phyloP scores from a whole-genome alignment of 2,329 filamentous ascomycete genomes.

The Alternaria ventricosa region DNA sequence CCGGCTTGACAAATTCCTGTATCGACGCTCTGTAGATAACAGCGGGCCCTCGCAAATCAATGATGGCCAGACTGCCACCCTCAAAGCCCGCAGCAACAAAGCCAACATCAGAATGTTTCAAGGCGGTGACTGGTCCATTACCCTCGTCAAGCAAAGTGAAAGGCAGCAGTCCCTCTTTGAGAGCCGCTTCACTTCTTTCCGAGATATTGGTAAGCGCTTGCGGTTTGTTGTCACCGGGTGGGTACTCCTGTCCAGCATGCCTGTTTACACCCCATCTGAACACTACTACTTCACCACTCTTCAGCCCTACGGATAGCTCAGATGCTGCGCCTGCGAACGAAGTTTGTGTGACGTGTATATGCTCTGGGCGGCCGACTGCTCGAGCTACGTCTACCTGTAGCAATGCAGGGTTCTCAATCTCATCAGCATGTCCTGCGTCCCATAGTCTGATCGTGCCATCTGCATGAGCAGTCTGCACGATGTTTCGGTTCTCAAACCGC shows the following conservation, averaged over 20 bases:
- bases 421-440: slow-evolving; percentile 90
- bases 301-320: slow-evolving; percentile 83
- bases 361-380: slow-evolving; percentile 78
- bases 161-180: slow-evolving; percentile 84
- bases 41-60: slow-evolving; percentile 86
- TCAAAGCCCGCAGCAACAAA: slow-evolving; percentile 90
- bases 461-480: slow-evolving; percentile 85
- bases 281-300: slow-evolving; percentile 81
- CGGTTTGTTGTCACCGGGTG: slow-evolving; percentile 56
- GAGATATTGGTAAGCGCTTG: slow-evolving; percentile 73
- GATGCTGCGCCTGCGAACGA: slow-evolving; percentile 81
- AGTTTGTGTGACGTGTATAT: slow-evolving; percentile 78
- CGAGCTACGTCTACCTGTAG: slow-evolving; percentile 87
- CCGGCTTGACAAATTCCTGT: slow-evolving; percentile 75
- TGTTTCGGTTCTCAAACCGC: slow-evolving; percentile 80
- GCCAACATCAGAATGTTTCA: slow-evolving; percentile 89
- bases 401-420: slow-evolving; percentile 83
- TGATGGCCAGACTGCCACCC: slow-evolving; percentile 77
- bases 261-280: slow-evolving; percentile 89
- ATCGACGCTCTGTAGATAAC: slow-evolving; percentile 80
- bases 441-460: slow-evolving; percentile 92
- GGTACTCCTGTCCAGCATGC: slow-evolving; percentile 69
- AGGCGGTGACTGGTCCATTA: slow-evolving; percentile 77
- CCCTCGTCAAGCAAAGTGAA: slow-evolving; percentile 82
- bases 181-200: slow-evolving; percentile 70